These are phyloP conservation scores for Macadamia tetraphylla DNA, from an alignment of 164 flowering plant genomes.

Conservation along the genomic window DNA sequence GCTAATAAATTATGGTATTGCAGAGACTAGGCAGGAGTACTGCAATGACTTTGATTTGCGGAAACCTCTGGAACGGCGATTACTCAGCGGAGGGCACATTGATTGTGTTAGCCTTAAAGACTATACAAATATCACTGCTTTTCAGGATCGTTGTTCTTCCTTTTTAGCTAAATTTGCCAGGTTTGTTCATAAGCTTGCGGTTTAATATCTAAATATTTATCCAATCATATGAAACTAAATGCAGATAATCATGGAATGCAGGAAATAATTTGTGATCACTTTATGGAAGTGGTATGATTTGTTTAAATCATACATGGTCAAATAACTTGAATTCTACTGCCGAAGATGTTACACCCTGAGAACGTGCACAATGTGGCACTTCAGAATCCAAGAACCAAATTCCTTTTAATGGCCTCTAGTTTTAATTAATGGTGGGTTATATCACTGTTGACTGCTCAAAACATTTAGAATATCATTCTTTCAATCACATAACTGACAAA, in stretches of 20 bases:
- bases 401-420: too few species aligned
- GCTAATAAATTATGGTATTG: slow-evolving; percentile 18
- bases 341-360: neutral
- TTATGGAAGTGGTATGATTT: neutral
- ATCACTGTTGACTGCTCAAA: too few species aligned
- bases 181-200: slow-evolving; percentile 24
- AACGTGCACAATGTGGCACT: too few species aligned
- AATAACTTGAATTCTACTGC: neutral
- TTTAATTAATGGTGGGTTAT: too few species aligned
- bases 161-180: slow-evolving; percentile 62
- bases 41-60: slow-evolving; percentile 92
- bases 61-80: slow-evolving; percentile 76
- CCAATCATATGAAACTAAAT: neutral
- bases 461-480: too few species aligned
- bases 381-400: too few species aligned
- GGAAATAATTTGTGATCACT: slow-evolving; percentile 3
- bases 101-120: slow-evolving; percentile 67
- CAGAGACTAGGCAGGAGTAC: slow-evolving; percentile 59
- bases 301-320: neutral
- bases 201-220: neutral
- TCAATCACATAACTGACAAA: too few species aligned
- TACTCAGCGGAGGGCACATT: slow-evolving; percentile 40
- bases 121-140: slow-evolving; percentile 33
- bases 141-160: slow-evolving; percentile 60
- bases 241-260: slow-evolving; percentile 3